A percentile compares a stretch with the other conserved stretches of the same genome.
phyloP scores from a whole-genome alignment of 805 yeast species.

The Kuraishia borneana region DNA sequence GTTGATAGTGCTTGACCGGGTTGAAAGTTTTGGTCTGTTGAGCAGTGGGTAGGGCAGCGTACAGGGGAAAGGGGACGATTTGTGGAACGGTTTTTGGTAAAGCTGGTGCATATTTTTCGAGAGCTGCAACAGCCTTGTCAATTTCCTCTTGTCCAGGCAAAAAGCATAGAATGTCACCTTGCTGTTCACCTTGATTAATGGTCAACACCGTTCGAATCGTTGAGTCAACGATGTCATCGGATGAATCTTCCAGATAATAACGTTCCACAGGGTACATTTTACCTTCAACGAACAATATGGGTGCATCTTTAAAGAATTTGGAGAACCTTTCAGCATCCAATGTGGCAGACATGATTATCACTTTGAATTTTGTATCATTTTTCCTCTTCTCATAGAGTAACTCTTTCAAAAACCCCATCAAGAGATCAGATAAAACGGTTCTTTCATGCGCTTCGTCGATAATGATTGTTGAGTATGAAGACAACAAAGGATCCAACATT shows the following conservation, averaged over 20 bases:
- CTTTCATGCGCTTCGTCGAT: slow-evolving; percentile 98
- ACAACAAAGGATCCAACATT: slow-evolving; percentile 58
- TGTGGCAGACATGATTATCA: slow-evolving; percentile 94
- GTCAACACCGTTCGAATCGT: slow-evolving; percentile 66
- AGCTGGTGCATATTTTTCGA: slow-evolving; percentile 50
- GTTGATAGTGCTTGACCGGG: slow-evolving; percentile 46
- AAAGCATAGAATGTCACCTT: slow-evolving; percentile 88
- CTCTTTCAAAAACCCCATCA: slow-evolving; percentile 79
- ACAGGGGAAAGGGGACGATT: slow-evolving; percentile 71
- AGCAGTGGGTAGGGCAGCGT: slow-evolving; percentile 85
- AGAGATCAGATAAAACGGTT: slow-evolving; percentile 80
- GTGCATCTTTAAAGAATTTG: slow-evolving; percentile 64
- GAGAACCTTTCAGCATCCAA: slow-evolving; percentile 85
- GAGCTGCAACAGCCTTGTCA: slow-evolving; percentile 63
- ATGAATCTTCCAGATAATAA: slow-evolving; percentile 47
- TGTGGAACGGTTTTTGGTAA: slow-evolving; percentile 68
- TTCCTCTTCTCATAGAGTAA: slow-evolving; percentile 37
- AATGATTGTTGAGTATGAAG: slow-evolving; percentile 62
- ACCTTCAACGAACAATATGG: slow-evolving; percentile 84
- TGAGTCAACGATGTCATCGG: slow-evolving; percentile 79
- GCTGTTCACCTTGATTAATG: slow-evolving; percentile 65
- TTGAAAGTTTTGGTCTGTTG: slow-evolving; percentile 77
- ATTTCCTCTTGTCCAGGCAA: slow-evolving; percentile 97
- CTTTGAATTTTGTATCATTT: slow-evolving; percentile 38
- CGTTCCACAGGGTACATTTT: slow-evolving; percentile 77